A percentile compares a stretch with the other conserved stretches of the same genome.
phyloP scores from a whole-genome alignment of 345 rosid species.

The Brassica juncea region DNA sequence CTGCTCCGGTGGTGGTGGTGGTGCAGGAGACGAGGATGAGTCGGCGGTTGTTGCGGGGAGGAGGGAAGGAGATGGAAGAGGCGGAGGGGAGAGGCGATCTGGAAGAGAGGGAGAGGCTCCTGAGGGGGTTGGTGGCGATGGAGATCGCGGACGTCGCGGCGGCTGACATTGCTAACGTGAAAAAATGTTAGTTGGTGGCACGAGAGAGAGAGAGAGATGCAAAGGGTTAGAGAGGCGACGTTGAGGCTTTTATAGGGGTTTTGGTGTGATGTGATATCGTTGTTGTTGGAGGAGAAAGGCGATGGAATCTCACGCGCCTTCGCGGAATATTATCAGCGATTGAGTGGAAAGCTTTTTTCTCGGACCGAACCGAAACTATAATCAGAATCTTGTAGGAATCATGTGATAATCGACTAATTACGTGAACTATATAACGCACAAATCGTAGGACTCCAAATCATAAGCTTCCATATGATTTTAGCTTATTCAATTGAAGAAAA shows the following conservation, averaged over 20 bases:
- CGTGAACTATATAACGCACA: neutral
- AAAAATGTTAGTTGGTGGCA: conserved; percentile 29
- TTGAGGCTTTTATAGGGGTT: conserved; percentile 28
- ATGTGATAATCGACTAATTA: neutral
- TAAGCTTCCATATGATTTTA: neutral
- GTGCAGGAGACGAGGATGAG: conserved; percentile 43
- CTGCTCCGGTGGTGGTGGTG: conserved; percentile 14
- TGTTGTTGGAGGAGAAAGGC: neutral
- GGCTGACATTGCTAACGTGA: conserved; percentile 29
- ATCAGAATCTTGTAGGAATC: neutral
- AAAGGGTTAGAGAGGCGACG: neutral
- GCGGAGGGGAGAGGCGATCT: conserved; percentile 45
- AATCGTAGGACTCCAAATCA: too few species aligned
- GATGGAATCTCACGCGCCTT: conserved; percentile 31
- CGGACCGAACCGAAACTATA: neutral
- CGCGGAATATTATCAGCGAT: neutral
- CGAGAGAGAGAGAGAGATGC: neutral
- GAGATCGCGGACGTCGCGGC: conserved; percentile 31
- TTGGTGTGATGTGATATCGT: conserved; percentile 13
- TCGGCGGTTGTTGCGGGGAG: conserved; percentile 18
- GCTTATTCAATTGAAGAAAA: neutral
- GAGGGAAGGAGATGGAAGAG: conserved; percentile 43
- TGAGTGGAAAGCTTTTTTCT: neutral
- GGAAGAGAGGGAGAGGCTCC: conserved; percentile 49
- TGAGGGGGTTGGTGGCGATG: conserved; percentile 41